Evolutionary conservation across 306 rosid species (phyloP).

Genomic region (Crataegus laevigata): DNA sequence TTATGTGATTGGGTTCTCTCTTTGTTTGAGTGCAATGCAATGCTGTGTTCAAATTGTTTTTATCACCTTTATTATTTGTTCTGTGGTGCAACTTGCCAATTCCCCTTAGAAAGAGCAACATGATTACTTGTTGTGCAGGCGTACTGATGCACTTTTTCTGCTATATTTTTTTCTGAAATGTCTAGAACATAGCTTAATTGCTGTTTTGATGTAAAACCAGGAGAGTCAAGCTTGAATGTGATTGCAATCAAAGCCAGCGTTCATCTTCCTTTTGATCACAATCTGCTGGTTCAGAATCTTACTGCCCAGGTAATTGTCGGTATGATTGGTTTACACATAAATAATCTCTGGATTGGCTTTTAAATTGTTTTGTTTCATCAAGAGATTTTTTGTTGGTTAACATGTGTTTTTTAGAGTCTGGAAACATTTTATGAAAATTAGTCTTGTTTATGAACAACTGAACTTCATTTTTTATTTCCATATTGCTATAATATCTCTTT

Average conservation of each 20-base stretch:
- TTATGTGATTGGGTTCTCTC: neutral
- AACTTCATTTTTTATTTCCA: neutral
- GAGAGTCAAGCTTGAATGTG: slow-evolving; percentile 64
- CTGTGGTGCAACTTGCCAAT: neutral
- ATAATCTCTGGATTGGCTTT: neutral
- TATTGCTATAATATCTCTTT: neutral
- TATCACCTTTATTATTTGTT: neutral
- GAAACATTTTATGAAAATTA: neutral
- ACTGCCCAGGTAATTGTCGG: slow-evolving; percentile 57
- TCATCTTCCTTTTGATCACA: slow-evolving; percentile 79
- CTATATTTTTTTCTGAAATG: neutral
- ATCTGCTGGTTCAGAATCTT: slow-evolving; percentile 75
- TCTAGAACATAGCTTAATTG: slow-evolving; percentile 11
- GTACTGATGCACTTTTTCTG: neutral
- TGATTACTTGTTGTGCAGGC: neutral
- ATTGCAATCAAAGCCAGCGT: slow-evolving; percentile 78
- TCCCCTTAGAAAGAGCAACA: neutral
- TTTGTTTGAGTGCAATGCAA: neutral
- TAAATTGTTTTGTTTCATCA: neutral
- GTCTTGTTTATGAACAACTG: neutral
- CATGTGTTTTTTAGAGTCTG: neutral
- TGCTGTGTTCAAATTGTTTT: neutral
- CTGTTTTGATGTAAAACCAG: slow-evolving; percentile 46
- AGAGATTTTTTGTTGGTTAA: neutral
- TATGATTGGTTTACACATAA: neutral